Conservation (phyloP, 805 yeast genomes). For the Metschnikowia amazonensis region DNA sequence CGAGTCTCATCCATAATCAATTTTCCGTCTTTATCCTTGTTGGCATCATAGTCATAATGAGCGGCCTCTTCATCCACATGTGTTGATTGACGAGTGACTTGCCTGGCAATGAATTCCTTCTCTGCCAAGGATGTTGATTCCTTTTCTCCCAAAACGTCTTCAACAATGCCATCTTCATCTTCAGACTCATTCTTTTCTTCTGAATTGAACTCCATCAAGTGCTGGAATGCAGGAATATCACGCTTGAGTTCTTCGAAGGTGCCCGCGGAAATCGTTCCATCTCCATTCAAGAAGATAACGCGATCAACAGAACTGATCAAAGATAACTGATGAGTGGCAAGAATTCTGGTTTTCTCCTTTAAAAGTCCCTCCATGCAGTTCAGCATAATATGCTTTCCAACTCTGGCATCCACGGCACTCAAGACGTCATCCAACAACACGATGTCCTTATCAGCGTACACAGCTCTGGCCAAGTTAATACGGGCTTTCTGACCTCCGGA, state of each 20-base stretch:
- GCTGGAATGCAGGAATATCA: slow-evolving; percentile 33
- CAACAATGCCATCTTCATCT: slow-evolving; percentile 19
- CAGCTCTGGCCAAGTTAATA: slow-evolving; percentile 73
- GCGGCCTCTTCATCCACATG: slow-evolving; percentile 30
- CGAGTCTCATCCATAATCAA: slow-evolving; percentile 14
- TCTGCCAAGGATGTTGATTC: slow-evolving; percentile 7
- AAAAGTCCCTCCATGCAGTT: slow-evolving; percentile 62
- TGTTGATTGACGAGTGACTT: slow-evolving; percentile 18
- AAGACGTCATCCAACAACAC: slow-evolving; percentile 73
- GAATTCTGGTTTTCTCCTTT: slow-evolving; percentile 56
- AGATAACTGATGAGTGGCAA: slow-evolving; percentile 83
- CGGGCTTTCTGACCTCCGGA: slow-evolving; percentile 93
- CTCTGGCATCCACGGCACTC: slow-evolving; percentile 84
- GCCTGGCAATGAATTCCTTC: slow-evolving; percentile 12
- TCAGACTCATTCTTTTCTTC: slow-evolving; percentile 20
- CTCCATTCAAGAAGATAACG: slow-evolving; percentile 63
- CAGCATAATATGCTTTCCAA: slow-evolving; percentile 74
- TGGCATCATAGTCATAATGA: slow-evolving; percentile 29
- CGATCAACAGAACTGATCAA: slow-evolving; percentile 67
- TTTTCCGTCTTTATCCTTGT: slow-evolving; percentile 18
- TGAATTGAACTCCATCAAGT: slow-evolving; percentile 38
- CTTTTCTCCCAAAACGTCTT: slow-evolving; percentile 14
- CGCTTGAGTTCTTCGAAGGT: slow-evolving; percentile 49
- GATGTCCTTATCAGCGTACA: slow-evolving; percentile 64
- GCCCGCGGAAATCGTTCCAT: slow-evolving; percentile 59